Evolutionary conservation across 2,329 filamentous ascomycete species (phyloP).

Genomic region (Diaporthe citri): DNA sequence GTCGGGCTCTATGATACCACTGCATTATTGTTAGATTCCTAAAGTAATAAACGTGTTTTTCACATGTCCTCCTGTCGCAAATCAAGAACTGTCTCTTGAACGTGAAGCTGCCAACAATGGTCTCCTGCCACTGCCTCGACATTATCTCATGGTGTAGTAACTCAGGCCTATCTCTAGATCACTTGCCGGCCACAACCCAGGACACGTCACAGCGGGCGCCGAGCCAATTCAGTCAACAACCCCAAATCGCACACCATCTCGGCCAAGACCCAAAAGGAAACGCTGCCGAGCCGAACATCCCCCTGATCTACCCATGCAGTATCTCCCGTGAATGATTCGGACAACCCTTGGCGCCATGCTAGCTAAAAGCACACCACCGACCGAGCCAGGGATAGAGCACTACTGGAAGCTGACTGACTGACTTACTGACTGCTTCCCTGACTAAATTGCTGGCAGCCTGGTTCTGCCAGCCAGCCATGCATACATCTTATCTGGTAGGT

Average conservation of each 20-base stretch:
- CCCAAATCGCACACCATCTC: slow-evolving; percentile 15
- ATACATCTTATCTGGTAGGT: neutral
- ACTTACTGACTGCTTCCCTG: neutral
- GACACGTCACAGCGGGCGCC: slow-evolving; percentile 16
- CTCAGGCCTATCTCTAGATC: neutral
- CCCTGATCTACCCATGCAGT: neutral
- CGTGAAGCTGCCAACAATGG: too few relatives aligned
- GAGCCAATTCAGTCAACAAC: slow-evolving; percentile 13
- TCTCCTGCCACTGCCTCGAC: too few relatives aligned
- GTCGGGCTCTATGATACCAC: slow-evolving; percentile 11
- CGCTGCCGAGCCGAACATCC: slow-evolving; percentile 1
- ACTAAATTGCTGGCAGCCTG: neutral
- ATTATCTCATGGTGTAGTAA: too few relatives aligned
- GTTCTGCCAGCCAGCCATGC: neutral
- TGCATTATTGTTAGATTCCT: neutral
- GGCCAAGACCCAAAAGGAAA: slow-evolving; percentile 12
- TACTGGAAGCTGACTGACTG: neutral
- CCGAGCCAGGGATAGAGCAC: neutral
- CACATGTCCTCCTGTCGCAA: neutral
- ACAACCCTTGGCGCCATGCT: slow-evolving; percentile 12
- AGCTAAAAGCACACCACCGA: slow-evolving; percentile 17
- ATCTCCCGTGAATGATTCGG: slow-evolving; percentile 1
- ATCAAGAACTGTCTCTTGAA: rapidly evolving
- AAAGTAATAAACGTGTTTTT: neutral
- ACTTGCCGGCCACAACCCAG: neutral